Evolutionary conservation across 352 stramenopile genomes (phyloP).

Genomic region (Globisporangium uncinulatum): DNA sequence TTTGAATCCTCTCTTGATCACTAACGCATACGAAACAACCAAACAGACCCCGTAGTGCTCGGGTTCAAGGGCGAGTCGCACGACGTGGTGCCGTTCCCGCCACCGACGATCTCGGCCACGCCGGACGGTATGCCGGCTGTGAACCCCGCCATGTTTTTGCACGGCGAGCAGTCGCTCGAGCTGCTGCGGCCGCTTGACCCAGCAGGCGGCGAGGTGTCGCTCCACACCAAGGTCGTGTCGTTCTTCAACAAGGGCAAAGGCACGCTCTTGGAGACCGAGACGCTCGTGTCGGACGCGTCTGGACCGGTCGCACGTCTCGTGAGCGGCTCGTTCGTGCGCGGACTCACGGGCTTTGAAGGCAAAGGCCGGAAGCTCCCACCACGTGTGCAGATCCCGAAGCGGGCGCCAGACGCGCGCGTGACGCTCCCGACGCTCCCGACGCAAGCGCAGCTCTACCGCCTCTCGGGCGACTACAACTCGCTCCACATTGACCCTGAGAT

Average conservation of each 20-base stretch:
- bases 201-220: constrained; percentile 41
- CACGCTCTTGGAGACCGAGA: constrained; percentile 83
- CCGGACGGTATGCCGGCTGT: constrained; percentile 66
- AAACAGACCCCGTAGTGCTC: constrained; percentile 71
- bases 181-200: constrained; percentile 66
- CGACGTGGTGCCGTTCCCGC: constrained; percentile 86
- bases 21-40: background rate
- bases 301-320: constrained; percentile 67
- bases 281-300: constrained; percentile 62
- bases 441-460: constrained; percentile 90
- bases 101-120: constrained; percentile 45
- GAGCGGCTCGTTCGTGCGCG: constrained; percentile 77
- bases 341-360: constrained; percentile 69
- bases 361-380: constrained; percentile 56
- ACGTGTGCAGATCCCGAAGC: constrained; percentile 70
- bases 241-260: constrained; percentile 82
- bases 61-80: constrained; percentile 85
- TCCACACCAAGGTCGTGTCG: constrained; percentile 67
- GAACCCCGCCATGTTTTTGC: constrained; percentile 81
- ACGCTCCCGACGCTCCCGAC: constrained; percentile 62
- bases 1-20: too few species aligned
- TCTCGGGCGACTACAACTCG: constrained; percentile 94
- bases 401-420: constrained; percentile 53
- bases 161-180: constrained; percentile 84
- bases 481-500: constrained; percentile 91